Percentiles rank a stretch among this genome's conserved stretches.
Evolutionary conservation across 768 basidiomycete genomes (phyloP).

Genomic region (Austroboletus eburneus): DNA sequence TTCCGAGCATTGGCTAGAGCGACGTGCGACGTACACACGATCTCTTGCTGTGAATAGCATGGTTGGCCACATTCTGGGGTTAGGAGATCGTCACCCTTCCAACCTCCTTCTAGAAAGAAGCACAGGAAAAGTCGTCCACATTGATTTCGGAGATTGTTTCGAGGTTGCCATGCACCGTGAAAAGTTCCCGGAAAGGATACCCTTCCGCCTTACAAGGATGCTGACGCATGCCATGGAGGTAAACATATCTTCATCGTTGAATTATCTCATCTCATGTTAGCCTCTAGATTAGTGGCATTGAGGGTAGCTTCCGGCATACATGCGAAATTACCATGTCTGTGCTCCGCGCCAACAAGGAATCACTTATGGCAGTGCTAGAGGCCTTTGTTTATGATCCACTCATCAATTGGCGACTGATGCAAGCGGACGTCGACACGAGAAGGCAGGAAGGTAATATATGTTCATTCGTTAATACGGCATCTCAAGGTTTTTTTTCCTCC

Average conservation of each 20-base stretch:
- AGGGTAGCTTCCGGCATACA: conserved; percentile 92
- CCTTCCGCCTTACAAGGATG: conserved; percentile 98
- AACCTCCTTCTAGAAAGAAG: conserved; percentile 89
- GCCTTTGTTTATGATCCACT: conserved; percentile 98
- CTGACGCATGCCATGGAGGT: conserved; percentile 99
- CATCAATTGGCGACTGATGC: conserved; percentile 94
- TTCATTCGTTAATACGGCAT: neutral
- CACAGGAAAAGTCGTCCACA: conserved; percentile 94
- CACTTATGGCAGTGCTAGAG: conserved; percentile 97
- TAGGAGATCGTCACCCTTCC: conserved; percentile 97
- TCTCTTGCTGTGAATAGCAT: conserved; percentile 96
- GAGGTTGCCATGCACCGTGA: conserved; percentile 97
- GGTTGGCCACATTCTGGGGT: conserved; percentile 96
- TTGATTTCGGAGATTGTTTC: conserved; percentile 97
- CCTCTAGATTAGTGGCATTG: conserved; percentile 90
- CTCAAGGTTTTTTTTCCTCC: neutral
- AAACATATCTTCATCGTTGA: conserved; percentile 14
- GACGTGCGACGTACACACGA: conserved; percentile 92
- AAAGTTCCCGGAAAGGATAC: conserved; percentile 98
- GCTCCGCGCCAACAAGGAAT: conserved; percentile 94
- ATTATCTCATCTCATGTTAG: conserved; percentile 2
- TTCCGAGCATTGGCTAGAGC: conserved; percentile 97
- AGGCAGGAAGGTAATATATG: conserved; percentile 58
- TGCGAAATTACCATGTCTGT: conserved; percentile 99
- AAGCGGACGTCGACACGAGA: conserved; percentile 71